Base-by-base conservation (phyloP, 441 rosid genomes). In the Pelargonium myrrhifolium region DNA sequence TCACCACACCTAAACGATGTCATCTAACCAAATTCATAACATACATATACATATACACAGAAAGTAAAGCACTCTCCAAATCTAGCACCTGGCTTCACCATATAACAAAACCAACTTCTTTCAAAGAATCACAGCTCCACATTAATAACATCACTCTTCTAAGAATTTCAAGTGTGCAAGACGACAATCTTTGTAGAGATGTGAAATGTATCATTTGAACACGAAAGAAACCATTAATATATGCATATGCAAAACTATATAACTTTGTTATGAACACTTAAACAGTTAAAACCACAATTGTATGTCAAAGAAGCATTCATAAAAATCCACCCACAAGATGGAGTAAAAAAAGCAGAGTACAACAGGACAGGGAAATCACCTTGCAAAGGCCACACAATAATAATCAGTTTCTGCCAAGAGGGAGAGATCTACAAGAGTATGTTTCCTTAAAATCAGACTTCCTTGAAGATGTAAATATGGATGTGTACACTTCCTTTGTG, bases 401-500 rank as follows among this genome's bases (percentile, higher is more conserved):
- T 68, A 71, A 76, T 88, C 83, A 92, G 62, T 90, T 92, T 83
- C 97, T 82, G 40, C 97, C 95, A 15, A 93, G 89, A 0, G 97
- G 96, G 3, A 91, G 93, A 0, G 95, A 91, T 67, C 97, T 85
- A 70, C 97, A 93, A 47, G 78, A 31, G 81, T 55, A 93, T 4
- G 98, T 93, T 84, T 93, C 99, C 78, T 85, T 88, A 67, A 93
- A 87, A 68, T 79, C 70, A 3, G 81, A 62, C 77, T 91, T 93
- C 80, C 66, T 88, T 0, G 97, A 88, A 1, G 96, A 91, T 9
- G 90, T 89, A 75, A 89, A 88, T 21, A 92, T 83, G 1, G 96
- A 89, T 26, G 95, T 91, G 72, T 88, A 89, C 2, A 89, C 89
- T 70, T 83, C 87, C 77, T 85, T 87, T 1, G 81, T 91, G 3